Percentiles rank a stretch among this genome's conserved stretches.
These are phyloP conservation scores for Cladochytrium replicatum DNA, from an alignment of 192 early-diverging fungal species.

Conservation along the genomic window DNA sequence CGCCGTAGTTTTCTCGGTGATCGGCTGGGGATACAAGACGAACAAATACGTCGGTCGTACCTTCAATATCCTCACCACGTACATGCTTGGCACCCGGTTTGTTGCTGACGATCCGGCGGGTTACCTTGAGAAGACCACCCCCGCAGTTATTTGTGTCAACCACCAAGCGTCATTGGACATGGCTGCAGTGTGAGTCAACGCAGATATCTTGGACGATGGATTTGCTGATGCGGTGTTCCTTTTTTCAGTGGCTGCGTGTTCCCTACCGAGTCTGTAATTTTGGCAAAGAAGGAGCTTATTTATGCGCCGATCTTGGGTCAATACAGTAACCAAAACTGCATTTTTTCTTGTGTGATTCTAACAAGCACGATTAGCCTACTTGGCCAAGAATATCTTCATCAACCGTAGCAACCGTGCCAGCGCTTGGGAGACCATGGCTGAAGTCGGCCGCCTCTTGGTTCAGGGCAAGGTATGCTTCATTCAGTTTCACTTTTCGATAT, in stretches of 20 bases:
- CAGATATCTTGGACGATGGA: no score
- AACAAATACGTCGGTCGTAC: no score
- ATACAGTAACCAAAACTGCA: slow-evolving; percentile 50
- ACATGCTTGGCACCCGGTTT: no score
- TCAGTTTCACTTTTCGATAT: neutral
- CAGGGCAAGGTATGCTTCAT: slow-evolving; percentile 48
- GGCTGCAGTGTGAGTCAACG: no score
- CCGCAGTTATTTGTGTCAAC: slow-evolving; percentile 39
- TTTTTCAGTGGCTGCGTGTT: neutral
- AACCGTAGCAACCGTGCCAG: slow-evolving; percentile 68
- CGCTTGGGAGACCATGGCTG: slow-evolving; percentile 64
- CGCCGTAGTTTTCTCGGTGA: no score
- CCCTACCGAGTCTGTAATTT: neutral
- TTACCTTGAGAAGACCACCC: slow-evolving; percentile 5
- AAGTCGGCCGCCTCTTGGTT: slow-evolving; percentile 65
- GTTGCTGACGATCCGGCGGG: no score
- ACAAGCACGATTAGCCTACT: slow-evolving; percentile 39
- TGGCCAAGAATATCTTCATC: slow-evolving; percentile 80
- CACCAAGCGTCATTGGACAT: slow-evolving; percentile 72
- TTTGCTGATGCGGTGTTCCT: no score
- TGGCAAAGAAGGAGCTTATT: slow-evolving; percentile 52
- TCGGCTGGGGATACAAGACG: no score
- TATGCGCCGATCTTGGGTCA: slow-evolving; percentile 65
- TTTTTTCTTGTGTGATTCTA: slow-evolving; percentile 3
- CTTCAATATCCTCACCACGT: no score